Percentiles rank a stretch among this genome's conserved stretches.
Evolutionary conservation across 2,329 filamentous ascomycete genomes (phyloP).

Genomic region (Aspergillus sp.): DNA sequence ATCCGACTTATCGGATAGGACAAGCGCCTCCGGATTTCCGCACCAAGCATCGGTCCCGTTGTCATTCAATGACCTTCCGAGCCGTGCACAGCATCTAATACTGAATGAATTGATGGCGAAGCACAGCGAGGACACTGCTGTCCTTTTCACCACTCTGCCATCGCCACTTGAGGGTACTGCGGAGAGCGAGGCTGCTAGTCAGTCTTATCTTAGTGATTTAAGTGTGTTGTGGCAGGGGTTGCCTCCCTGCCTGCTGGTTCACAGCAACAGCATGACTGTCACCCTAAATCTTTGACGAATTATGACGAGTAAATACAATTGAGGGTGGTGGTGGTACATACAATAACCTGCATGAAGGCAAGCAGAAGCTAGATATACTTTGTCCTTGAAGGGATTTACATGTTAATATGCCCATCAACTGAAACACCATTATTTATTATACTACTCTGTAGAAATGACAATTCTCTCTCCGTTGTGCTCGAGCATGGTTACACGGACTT

Average conservation of each 20-base stretch:
- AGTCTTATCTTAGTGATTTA: slow-evolving; percentile 73
- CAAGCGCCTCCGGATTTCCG: slow-evolving; percentile 48
- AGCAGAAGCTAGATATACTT: not conserved
- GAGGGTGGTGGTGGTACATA: not conserved
- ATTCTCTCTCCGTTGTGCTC: not conserved
- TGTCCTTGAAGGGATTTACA: not conserved
- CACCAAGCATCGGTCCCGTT: slow-evolving; percentile 66
- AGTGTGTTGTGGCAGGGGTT: slow-evolving; percentile 75
- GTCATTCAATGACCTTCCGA: slow-evolving; percentile 83
- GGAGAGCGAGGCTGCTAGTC: slow-evolving; percentile 66
- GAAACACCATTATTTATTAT: not conserved
- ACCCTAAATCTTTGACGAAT: slow-evolving; percentile 49
- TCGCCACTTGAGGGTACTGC: slow-evolving; percentile 77
- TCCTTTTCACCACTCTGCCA: slow-evolving; percentile 80
- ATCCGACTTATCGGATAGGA: slow-evolving; percentile 22
- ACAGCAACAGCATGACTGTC: slow-evolving; percentile 89
- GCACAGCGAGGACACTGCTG: slow-evolving; percentile 69
- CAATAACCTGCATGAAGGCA: not conserved
- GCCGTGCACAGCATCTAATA: slow-evolving; percentile 80
- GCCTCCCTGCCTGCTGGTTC: slow-evolving; percentile 73
- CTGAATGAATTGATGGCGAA: slow-evolving; percentile 78
- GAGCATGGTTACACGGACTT: not conserved
- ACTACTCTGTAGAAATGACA: not conserved
- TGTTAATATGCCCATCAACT: too few relatives aligned
- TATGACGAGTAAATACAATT: slow-evolving; percentile 1